A percentile compares a stretch with the other conserved stretches of the same genome.
Evolutionary conservation across 2,329 filamentous ascomycete genomes (phyloP).

Genomic region (Pseudogymnoascus sp.): DNA sequence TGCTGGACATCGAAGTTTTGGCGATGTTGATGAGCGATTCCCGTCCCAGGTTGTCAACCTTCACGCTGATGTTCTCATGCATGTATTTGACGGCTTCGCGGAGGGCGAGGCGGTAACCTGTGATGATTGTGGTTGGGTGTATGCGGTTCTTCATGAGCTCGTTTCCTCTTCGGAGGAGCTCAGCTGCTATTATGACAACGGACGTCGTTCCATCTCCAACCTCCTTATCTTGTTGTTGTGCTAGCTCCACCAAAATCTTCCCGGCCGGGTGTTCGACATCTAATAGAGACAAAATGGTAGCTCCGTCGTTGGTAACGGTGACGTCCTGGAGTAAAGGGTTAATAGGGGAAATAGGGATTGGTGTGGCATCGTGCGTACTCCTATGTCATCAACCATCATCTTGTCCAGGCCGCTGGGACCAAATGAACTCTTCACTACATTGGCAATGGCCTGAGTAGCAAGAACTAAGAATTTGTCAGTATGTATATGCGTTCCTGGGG

Average conservation of each 20-base stretch:
- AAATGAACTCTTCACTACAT: constrained; percentile 98
- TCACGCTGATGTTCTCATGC: constrained; percentile 95
- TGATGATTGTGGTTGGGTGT: constrained; percentile 98
- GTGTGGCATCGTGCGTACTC: constrained; percentile 46
- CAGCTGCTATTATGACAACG: constrained; percentile 92
- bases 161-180: constrained; percentile 87
- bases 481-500: constrained; percentile 8
- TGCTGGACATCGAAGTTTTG: constrained; percentile 98
- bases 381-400: constrained; percentile 99
- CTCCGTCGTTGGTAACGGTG: constrained; percentile 97
- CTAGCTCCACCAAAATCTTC: constrained; percentile 95
- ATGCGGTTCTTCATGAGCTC: constrained; percentile 99
- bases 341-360: constrained; percentile 14
- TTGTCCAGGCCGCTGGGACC: constrained; percentile 95
- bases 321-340: constrained; percentile 60
- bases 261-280: constrained; percentile 97
- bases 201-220: constrained; percentile 98
- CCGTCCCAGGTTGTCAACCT: constrained; percentile 82
- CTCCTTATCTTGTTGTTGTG: constrained; percentile 98
- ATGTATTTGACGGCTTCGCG: constrained; percentile 97
- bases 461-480: constrained; percentile 50
- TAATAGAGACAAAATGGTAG: constrained; percentile 88
- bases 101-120: constrained; percentile 89
- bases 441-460: constrained; percentile 93
- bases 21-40: constrained; percentile 92